phyloP scores from a whole-genome alignment of 2,329 filamentous ascomycete genomes.

The Lachnellula arida region DNA sequence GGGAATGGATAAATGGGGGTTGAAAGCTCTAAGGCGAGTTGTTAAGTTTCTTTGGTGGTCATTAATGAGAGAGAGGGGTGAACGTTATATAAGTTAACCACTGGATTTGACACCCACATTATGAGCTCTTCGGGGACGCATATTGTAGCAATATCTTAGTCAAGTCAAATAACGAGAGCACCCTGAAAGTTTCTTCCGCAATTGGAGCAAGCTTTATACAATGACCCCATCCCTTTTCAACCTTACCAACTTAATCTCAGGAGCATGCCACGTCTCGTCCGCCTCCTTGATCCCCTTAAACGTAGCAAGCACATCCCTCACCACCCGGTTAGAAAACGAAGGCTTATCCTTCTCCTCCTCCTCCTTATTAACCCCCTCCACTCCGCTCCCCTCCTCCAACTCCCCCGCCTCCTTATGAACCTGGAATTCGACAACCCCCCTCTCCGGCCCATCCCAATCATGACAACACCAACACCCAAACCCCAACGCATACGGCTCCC shows the following conservation, averaged over 20 bases:
- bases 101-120: too few relatives aligned
- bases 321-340: not conserved
- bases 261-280: not conserved
- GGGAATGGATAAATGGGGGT: too few relatives aligned
- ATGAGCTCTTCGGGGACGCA: too few relatives aligned
- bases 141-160: too few relatives aligned
- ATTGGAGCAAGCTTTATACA: not conserved
- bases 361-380: not conserved
- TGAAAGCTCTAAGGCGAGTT: too few relatives aligned
- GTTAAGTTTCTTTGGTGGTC: too few relatives aligned
- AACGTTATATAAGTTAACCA: too few relatives aligned
- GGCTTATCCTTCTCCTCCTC: not conserved
- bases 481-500: not conserved
- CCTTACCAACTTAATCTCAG: not conserved
- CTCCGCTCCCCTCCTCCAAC: not conserved
- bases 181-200: too few relatives aligned
- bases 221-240: not conserved
- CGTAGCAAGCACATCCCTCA: not conserved
- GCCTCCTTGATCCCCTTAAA: not conserved
- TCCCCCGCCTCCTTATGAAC: not conserved
- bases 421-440: not conserved
- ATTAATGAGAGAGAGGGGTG: too few relatives aligned
- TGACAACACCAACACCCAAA: not conserved
- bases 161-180: too few relatives aligned
- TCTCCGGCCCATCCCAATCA: not conserved